Percentiles rank a stretch among this genome's conserved stretches.
These are phyloP conservation scores for Dunaliella salina DNA, from an alignment of 163 green algal genomes.

Conservation along the genomic window DNA sequence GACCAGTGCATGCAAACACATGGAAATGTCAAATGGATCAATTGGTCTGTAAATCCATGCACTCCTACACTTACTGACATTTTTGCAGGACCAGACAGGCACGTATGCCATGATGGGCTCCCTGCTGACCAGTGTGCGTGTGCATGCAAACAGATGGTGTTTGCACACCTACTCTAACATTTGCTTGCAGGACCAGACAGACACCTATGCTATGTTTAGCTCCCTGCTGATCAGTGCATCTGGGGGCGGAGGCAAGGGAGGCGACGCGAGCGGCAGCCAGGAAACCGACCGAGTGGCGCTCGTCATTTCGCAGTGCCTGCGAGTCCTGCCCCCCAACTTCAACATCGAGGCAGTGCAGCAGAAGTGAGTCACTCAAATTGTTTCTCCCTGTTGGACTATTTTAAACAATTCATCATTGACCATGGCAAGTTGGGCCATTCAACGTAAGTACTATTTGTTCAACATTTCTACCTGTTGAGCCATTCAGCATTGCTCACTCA, in stretches of 20 bases:
- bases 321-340: constrained; percentile 53
- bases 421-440: no score
- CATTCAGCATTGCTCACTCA: no score
- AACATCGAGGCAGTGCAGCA: constrained; percentile 61
- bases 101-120: constrained; percentile 58
- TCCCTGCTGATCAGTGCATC: constrained; percentile 43
- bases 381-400: no score
- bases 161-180: no score
- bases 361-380: constrained; percentile 9
- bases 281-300: constrained; percentile 48
- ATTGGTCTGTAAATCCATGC: no score
- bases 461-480: no score
- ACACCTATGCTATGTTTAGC: constrained; percentile 60
- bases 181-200: no score
- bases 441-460: no score
- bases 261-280: constrained; percentile 28
- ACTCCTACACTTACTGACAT: not conserved
- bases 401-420: no score
- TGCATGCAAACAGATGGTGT: no score
- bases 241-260: constrained; percentile 25
- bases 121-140: constrained; percentile 42
- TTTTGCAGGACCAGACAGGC: constrained; percentile 52
- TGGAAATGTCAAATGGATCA: no score
- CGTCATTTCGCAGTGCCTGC: constrained; percentile 53
- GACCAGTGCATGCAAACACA: not conserved